These are phyloP conservation scores for Cryptosporidium bovis DNA, from an alignment of 169 alveolate genomes.

Conservation along the genomic window DNA sequence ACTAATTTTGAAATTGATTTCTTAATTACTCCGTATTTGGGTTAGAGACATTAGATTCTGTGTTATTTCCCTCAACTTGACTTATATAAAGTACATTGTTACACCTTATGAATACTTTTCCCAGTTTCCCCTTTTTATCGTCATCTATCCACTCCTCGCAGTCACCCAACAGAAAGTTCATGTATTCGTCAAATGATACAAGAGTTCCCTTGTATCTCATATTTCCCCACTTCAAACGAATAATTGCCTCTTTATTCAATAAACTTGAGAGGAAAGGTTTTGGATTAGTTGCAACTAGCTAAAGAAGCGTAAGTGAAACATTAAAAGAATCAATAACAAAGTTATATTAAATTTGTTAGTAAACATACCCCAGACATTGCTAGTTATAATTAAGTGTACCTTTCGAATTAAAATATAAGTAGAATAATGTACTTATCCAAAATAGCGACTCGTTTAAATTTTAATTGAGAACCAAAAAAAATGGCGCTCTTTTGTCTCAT, in stretches of 20 bases:
- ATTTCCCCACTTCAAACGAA: slow-evolving; percentile 93
- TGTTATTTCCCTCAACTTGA: slow-evolving; percentile 77
- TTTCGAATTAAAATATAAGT: too few species aligned
- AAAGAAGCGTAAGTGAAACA: neutral
- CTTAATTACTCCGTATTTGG: neutral
- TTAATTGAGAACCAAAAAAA: too few species aligned
- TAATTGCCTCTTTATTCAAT: slow-evolving; percentile 89
- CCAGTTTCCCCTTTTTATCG: slow-evolving; percentile 89
- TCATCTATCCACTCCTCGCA: slow-evolving; percentile 95
- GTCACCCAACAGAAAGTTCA: slow-evolving; percentile 88
- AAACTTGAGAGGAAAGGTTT: slow-evolving; percentile 92
- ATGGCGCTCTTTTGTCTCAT: too few species aligned
- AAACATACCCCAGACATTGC: slow-evolving; percentile 72
- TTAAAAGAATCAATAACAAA: neutral
- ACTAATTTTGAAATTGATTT: neutral
- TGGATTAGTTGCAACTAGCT: slow-evolving; percentile 92
- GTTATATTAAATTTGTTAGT: neutral
- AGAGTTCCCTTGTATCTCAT: slow-evolving; percentile 93
- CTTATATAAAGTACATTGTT: slow-evolving; percentile 88
- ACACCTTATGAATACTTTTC: slow-evolving; percentile 88
- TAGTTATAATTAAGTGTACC: neutral
- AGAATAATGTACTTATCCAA: too few species aligned
- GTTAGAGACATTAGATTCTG: slow-evolving; percentile 49
- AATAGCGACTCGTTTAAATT: too few species aligned
- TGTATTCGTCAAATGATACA: slow-evolving; percentile 91